Evolutionary conservation across 108 stramenopile species (phyloP).

Genomic region (Craspedostauros australis): DNA sequence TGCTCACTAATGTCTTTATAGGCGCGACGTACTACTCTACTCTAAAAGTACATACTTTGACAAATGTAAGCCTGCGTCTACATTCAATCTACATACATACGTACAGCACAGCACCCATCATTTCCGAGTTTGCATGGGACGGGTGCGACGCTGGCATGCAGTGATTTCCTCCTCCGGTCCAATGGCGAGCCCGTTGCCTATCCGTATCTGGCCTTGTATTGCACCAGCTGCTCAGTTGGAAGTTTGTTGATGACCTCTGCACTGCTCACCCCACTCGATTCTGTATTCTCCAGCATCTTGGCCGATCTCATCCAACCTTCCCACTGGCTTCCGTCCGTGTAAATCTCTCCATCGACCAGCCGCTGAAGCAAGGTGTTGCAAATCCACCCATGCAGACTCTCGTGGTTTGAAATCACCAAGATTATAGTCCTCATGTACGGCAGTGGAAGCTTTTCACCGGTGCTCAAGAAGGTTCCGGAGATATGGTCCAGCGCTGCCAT

Average conservation of each 20-base stretch:
- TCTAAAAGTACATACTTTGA: no score
- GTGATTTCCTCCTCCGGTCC: no score
- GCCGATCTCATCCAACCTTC: conserved; percentile 91
- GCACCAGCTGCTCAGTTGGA: conserved; percentile 61
- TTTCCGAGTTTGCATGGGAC: no score
- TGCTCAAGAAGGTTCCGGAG: conserved; percentile 62
- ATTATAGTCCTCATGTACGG: conserved; percentile 89
- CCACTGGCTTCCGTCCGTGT: conserved; percentile 70
- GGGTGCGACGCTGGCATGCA: no score
- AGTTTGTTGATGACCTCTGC: conserved; percentile 58
- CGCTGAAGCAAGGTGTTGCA: conserved; percentile 73
- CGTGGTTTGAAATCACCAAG: conserved; percentile 80
- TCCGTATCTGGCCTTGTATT: conserved; percentile 65
- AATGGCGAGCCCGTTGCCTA: no score
- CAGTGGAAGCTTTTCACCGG: conserved; percentile 60
- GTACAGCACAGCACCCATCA: no score
- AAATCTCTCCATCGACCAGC: conserved; percentile 79
- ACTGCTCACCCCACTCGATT: conserved; percentile 61
- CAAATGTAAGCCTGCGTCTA: no score
- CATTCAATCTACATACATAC: no score
- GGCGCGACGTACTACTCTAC: no score
- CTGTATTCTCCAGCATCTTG: conserved; percentile 70
- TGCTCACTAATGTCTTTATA: no score
- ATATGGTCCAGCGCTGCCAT: conserved; percentile 77
- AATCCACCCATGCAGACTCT: conserved; percentile 83